A percentile compares a stretch with the other conserved stretches of the same genome.
phyloP scores from a whole-genome alignment of 495 filamentous ascomycete genomes.

The Penicillium ochrochloron region DNA sequence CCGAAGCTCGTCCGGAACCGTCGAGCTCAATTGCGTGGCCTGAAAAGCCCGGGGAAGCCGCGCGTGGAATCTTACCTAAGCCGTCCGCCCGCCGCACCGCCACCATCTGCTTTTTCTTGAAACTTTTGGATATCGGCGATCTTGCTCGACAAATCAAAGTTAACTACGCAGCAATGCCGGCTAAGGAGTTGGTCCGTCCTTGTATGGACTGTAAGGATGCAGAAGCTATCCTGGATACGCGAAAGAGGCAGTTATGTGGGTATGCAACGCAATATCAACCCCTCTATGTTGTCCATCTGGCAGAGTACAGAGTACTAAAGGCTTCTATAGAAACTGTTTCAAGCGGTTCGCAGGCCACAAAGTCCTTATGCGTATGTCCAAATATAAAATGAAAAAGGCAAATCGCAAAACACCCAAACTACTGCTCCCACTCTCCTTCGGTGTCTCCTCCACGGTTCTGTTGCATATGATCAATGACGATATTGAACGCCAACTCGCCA shows the following conservation, averaged over 20 bases:
- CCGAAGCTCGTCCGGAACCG: conserved; percentile 25
- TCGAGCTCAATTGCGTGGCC: conserved; percentile 32
- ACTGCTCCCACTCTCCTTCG: conserved; percentile 81
- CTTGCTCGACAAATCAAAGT: conserved; percentile 12
- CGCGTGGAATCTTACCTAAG: conserved; percentile 42
- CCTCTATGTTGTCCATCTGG: conserved; percentile 9
- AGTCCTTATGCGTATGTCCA: conserved; percentile 76
- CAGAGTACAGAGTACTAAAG: conserved; percentile 19
- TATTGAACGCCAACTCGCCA: conserved; percentile 60
- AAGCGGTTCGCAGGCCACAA: conserved; percentile 74
- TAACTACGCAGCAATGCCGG: conserved; percentile 39
- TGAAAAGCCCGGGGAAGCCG: conserved; percentile 40
- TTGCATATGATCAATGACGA: conserved; percentile 76
- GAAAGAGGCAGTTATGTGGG: conserved; percentile 53
- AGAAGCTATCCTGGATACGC: conserved; percentile 44
- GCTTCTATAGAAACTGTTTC: conserved; percentile 69
- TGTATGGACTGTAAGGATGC: conserved; percentile 50
- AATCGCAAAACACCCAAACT: conserved; percentile 53
- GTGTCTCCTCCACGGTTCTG: conserved; percentile 78
- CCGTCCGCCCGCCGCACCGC: conserved; percentile 20
- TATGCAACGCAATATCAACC: conserved; percentile 31
- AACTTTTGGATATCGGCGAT: conserved; percentile 9
- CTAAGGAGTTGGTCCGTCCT: conserved; percentile 36
- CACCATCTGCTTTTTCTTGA: conserved; percentile 23
- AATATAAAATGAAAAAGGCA: conserved; percentile 49